A percentile compares a stretch with the other conserved stretches of the same genome.
Evolutionary conservation across 2,329 filamentous ascomycete genomes (phyloP).

Genomic region (Penicillium thymicola): DNA sequence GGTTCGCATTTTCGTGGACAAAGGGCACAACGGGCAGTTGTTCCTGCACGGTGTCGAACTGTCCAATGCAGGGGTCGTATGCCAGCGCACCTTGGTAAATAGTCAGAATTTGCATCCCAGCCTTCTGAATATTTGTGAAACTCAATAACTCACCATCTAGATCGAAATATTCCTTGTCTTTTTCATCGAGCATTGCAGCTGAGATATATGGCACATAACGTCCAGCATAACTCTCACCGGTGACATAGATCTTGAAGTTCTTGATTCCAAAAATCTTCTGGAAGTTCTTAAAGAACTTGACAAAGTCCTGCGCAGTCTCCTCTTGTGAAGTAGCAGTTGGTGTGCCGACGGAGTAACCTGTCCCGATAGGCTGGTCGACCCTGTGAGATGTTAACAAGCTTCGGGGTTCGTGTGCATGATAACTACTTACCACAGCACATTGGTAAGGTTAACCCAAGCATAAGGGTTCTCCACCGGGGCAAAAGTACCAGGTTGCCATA

Average conservation of each 20-base stretch:
- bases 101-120: not conserved
- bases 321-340: constrained; percentile 64
- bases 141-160: constrained; percentile 53
- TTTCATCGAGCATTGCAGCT: constrained; percentile 67
- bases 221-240: constrained; percentile 72
- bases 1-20: constrained; percentile 41
- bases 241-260: constrained; percentile 68
- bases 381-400: constrained; percentile 6
- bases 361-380: constrained; percentile 49
- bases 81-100: constrained; percentile 54
- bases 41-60: constrained; percentile 33
- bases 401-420: not conserved
- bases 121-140: not conserved
- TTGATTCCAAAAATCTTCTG: constrained; percentile 66
- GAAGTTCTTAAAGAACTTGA: constrained; percentile 78
- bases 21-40: constrained; percentile 42
- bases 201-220: constrained; percentile 70
- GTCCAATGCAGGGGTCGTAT: constrained; percentile 64
- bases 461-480: constrained; percentile 64
- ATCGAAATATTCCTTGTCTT: constrained; percentile 67
- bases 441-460: constrained; percentile 72
- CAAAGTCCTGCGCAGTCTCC: constrained; percentile 67
- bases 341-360: constrained; percentile 66
- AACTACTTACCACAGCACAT: constrained; percentile 66
- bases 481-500: constrained; percentile 68